These are phyloP conservation scores for Barnettozyma salicaria DNA, from an alignment of 805 yeast genomes.

Conservation along the genomic window DNA sequence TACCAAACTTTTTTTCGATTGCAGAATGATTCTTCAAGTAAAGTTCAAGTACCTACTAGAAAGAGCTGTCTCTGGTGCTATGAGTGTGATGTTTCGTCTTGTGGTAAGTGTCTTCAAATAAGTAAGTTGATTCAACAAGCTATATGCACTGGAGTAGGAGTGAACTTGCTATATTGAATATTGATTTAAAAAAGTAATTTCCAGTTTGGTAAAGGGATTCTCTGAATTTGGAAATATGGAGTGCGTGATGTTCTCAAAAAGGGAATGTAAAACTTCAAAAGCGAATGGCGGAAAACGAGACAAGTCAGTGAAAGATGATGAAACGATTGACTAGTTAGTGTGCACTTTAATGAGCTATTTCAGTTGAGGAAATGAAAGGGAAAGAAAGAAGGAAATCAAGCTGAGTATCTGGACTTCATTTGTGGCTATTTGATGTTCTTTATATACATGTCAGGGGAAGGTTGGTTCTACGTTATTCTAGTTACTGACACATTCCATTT, in stretches of 20 bases:
- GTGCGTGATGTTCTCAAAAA: too few relatives aligned
- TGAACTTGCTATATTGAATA: background rate
- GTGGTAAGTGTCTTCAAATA: too few relatives aligned
- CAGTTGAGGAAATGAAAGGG: too few relatives aligned
- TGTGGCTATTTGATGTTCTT: background rate
- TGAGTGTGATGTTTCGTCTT: too few relatives aligned
- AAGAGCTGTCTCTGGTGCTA: too few relatives aligned
- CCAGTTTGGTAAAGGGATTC: constrained; percentile 5
- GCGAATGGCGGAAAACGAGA: constrained; percentile 1
- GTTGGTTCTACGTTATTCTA: background rate
- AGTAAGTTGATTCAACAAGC: too few relatives aligned
- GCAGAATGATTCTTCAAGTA: background rate
- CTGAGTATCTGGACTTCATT: background rate
- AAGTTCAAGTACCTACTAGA: too few relatives aligned
- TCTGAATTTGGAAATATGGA: constrained; percentile 6
- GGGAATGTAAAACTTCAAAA: background rate
- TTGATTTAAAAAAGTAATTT: constrained; percentile 1
- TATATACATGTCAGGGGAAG: background rate
- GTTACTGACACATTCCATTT: constrained; percentile 1
- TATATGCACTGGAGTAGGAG: too few relatives aligned
- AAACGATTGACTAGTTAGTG: too few relatives aligned
- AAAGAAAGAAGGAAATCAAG: background rate
- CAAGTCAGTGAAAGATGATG: too few relatives aligned
- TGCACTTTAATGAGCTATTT: too few relatives aligned
- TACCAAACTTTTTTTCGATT: background rate